These are phyloP conservation scores for Russula sp. DNA, from an alignment of 768 basidiomycete genomes.

Conservation along the genomic window DNA sequence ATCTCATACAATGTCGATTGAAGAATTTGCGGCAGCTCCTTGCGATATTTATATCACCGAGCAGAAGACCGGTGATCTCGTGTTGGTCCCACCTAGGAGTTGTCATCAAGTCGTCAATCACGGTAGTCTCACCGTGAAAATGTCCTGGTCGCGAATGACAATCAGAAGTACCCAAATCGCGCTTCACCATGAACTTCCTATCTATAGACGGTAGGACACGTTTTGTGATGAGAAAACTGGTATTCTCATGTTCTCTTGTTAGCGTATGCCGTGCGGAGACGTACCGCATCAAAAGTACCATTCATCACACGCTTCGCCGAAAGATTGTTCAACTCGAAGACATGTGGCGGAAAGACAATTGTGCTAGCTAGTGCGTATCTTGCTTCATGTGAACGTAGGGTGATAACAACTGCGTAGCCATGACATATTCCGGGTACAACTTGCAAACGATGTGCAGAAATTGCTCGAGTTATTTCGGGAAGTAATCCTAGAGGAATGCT, in stretches of 20 bases:
- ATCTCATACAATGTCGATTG: conserved; percentile 57
- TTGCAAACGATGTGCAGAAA: conserved; percentile 34
- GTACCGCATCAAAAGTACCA: conserved; percentile 68
- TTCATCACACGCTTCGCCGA: conserved; percentile 52
- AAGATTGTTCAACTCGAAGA: conserved; percentile 34
- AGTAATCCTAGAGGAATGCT: conserved; percentile 50
- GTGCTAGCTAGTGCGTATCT: conserved; percentile 6
- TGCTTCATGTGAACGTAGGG: too few relatives aligned
- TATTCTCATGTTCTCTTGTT: background rate
- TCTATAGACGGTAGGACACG: conserved; percentile 65
- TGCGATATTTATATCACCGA: conserved; percentile 69
- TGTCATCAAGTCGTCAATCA: conserved; percentile 83
- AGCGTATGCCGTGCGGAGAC: conserved; percentile 81
- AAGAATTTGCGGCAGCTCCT: conserved; percentile 61
- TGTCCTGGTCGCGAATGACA: conserved; percentile 86
- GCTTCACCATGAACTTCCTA: conserved; percentile 68
- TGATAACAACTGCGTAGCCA: conserved; percentile 3
- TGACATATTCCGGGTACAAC: conserved; percentile 16
- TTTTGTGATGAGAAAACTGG: background rate
- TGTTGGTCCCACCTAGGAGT: conserved; percentile 75
- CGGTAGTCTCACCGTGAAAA: conserved; percentile 79
- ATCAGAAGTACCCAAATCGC: conserved; percentile 56
- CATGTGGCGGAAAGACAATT: background rate
- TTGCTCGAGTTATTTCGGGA: conserved; percentile 50
- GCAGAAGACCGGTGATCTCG: conserved; percentile 73